Base-by-base conservation (phyloP, 1,284 basidiomycete genomes). In the Blastosporella zonata region DNA sequence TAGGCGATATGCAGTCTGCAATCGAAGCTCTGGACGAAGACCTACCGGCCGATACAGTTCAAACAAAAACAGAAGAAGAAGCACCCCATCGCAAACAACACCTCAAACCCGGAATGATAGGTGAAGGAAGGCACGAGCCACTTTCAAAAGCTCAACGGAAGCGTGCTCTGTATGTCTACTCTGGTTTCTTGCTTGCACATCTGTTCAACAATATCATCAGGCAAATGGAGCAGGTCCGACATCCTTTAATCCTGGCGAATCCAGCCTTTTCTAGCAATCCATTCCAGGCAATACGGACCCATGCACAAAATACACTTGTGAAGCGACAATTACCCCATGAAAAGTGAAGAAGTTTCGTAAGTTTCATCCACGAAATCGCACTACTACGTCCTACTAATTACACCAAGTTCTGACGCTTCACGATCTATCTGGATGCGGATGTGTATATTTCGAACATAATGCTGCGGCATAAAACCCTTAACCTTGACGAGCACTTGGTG, bases 221-320 rank as follows among this genome's bases (percentile, higher is more conserved):
- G 17, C 71, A 83, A 62, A 59, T 74, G 50, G 90, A 93, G 62
- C 77, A 75, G 39, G 66, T 84, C 27, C 77, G 90, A 45, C 80
- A 89, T 50, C 86, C 87, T 6, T 68, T 85, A 52, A 84, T 93
- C 37, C 70, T 88, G 18, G 71, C 79, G 8, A 86, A 85, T 58
- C 73, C 82, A 2, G 74, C 79, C 22, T 93, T 84, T 60, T 64
- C 79, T 6, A 67, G 75, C 23, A 85, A 84, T 60, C 90, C 90
- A 0, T 93, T 91, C 63, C 72, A 82, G 57, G 84, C 87, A 1
- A 86, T 93, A 57, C 81, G 87, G 3, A 84, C 77, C 9, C 90
- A 93, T 64, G 87, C 85, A 0, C 74, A 85, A 63, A 93, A 92
- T 62, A 90, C 88, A 0, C 72, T 91, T 7, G 57, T 88, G 36